Base-by-base conservation (phyloP, 108 stramenopile genomes). In the Skeletonema grethae region DNA sequence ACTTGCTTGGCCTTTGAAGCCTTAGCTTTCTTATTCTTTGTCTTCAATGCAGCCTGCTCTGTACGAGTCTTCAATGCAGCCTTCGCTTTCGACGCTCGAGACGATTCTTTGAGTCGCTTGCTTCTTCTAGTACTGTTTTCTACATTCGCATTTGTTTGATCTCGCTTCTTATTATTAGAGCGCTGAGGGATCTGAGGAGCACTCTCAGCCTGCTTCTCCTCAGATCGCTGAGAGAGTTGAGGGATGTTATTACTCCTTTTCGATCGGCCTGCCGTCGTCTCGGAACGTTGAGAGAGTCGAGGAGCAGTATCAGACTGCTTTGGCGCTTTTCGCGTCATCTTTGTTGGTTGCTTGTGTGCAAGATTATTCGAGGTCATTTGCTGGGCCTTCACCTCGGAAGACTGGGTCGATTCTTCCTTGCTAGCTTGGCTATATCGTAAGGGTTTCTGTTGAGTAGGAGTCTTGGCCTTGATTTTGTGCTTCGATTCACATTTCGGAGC, bases 71-170 rank as follows among this genome's bases (percentile, higher is more conserved):
- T 53, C 50, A 53, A 53, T 20, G 60, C 22, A 16, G 22, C 35
- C 60, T 61, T 32, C 35, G 22, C 35, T 32, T 61, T 32, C 35
- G 34, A 32, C 30, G 9, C 60, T 3, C 60, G 60, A 61, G 12
- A 35, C 9, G 60, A 35, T 36, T 61, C 60, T 10, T 61, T 61
- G 16, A 32, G 30, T 10, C 60, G 60, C 30, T 61, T 61, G 60
- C 60, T 61, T 10, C 60, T n/a, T 36, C 60, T 61, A 36, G 60
- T 16, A 32, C 1, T 61, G 10, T 61, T 61, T 9, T 61, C 60
- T 36, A 34, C 60, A 36, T 61, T 18, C 22, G 22, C 8, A 22
- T 8, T 22, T 18, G 60, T 35, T 36, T 32, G 60, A 36, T 36
- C 22, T 20, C 60, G 31, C n/a, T 61, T 61, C 60, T 31, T 61